Conservation (phyloP, 192 early-diverging fungal species). For the Coemansia sp. region DNA sequence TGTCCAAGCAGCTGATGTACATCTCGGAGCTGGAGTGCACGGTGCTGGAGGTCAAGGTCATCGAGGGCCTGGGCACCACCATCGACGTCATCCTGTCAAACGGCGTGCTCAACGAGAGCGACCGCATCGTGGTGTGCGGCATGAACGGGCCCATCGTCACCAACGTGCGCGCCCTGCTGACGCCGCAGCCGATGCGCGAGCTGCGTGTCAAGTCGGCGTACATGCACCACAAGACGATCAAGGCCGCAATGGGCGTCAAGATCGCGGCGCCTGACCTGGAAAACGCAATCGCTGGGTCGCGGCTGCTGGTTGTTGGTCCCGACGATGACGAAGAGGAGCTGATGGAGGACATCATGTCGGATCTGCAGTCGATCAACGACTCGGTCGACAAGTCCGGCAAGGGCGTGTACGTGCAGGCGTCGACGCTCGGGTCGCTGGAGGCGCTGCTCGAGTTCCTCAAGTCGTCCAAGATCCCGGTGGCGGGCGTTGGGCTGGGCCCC, state of each 20-base stretch:
- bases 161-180: slow-evolving; percentile 87
- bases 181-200: slow-evolving; percentile 99
- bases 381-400: slow-evolving; percentile 80
- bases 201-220: slow-evolving; percentile 96
- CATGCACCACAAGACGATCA: slow-evolving; percentile 93
- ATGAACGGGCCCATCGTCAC: slow-evolving; percentile 91
- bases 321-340: slow-evolving; percentile 97
- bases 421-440: slow-evolving; percentile 96
- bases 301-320: slow-evolving; percentile 86
- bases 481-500: slow-evolving; percentile 95
- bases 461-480: slow-evolving; percentile 90
- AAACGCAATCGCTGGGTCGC: slow-evolving; percentile 95
- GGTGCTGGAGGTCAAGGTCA: slow-evolving; percentile 98
- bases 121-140: slow-evolving; percentile 94
- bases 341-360: slow-evolving; percentile 92
- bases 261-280: slow-evolving; percentile 92
- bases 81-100: slow-evolving; percentile 97
- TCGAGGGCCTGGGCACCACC: slow-evolving; percentile 97
- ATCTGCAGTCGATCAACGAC: slow-evolving; percentile 74
- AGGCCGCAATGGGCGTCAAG: slow-evolving; percentile 96
- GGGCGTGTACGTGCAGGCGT: slow-evolving; percentile 98
- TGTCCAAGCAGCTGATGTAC: slow-evolving; percentile 97
- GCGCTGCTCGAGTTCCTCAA: slow-evolving; percentile 93
- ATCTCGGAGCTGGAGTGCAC: slow-evolving; percentile 95
- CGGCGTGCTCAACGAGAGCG: slow-evolving; percentile 91